Evolutionary conservation across 495 filamentous ascomycete genomes (phyloP), one percentile per base, ranked within the genome.

Genomic region (Talaromyces ruber): DNA sequence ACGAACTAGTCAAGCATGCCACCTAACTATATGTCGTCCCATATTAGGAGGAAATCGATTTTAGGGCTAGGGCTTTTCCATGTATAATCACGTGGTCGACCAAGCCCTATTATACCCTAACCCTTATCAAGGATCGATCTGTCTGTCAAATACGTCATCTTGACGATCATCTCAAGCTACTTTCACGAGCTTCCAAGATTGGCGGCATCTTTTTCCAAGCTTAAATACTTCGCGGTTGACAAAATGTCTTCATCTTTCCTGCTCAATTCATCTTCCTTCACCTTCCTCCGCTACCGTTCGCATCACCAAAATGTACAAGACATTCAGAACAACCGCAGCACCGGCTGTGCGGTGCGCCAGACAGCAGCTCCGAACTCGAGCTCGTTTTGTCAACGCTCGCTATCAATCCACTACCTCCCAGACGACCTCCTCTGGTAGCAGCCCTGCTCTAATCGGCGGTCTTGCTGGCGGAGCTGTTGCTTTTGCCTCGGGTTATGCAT

Each of bases 401-500:
- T 73, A 76, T 60, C 76, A 82, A 63, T 81, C 79, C 24, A 76
- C 79, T 39, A 34, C 67, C 4, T 69, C 76, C 6, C 50, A 62
- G 5, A 64, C 71, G 2, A 47, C 67, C 30, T 64, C 71, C 0
- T 62, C 61, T 29, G 61, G 69, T 59, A 64, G 61, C 55, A 71
- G 67, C 57, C 57, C 66, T 4, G 71, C 72, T 8, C 47, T 77
- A 3, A 62, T 74, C 30, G 80, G 82, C 1, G 80, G 78, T 37
- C 43, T 84, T 39, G 74, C 75, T 14, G 79, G 83, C 12, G 83
- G 80, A 29, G 68, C 76, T n/a, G 69, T 79, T 2, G 81, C 80
- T 32, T 76, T 81, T 50, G 50, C 74, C 0, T 77, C 79, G 18
- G 79, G 78, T 47, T 81, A 85, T 70, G 58, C 59, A 37, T 80